These are phyloP conservation scores for Mortierella sp. DNA, from an alignment of 371 early-diverging fungal species.

Conservation along the genomic window DNA sequence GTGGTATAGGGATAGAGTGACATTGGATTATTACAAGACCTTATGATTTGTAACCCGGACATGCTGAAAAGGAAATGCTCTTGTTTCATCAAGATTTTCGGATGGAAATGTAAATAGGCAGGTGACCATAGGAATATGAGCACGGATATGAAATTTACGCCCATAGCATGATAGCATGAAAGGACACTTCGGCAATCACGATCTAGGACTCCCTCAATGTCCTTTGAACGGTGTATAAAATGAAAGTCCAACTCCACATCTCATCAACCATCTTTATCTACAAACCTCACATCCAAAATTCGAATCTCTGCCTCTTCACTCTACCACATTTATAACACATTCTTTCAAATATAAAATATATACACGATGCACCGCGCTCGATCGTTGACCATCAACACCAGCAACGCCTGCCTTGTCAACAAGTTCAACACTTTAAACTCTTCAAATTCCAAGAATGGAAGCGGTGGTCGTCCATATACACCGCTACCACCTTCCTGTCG, in stretches of 20 bases:
- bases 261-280: neutral
- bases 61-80: constrained; percentile 3
- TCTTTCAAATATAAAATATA: neutral
- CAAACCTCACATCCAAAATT: neutral
- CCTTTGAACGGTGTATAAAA: neutral
- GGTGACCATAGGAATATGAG: neutral
- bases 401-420: constrained; percentile 35
- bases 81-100: neutral
- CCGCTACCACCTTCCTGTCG: constrained; percentile 38
- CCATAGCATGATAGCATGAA: neutral
- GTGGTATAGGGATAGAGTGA: too few species aligned
- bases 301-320: neutral
- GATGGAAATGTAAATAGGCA: neutral
- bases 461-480: constrained; percentile 25
- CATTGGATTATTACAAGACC: too few species aligned
- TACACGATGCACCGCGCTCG: constrained; percentile 33
- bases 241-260: neutral
- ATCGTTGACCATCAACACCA: constrained; percentile 33
- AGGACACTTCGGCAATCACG: neutral
- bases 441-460: neutral
- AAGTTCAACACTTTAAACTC: constrained; percentile 14
- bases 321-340: neutral
- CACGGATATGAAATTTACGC: neutral
- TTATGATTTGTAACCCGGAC: too few species aligned
- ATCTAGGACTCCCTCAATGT: neutral